A percentile compares a stretch with the other conserved stretches of the same genome.
Evolutionary conservation across 2,329 filamentous ascomycete genomes (phyloP).

Genomic region (Rhynchosporium secalis): DNA sequence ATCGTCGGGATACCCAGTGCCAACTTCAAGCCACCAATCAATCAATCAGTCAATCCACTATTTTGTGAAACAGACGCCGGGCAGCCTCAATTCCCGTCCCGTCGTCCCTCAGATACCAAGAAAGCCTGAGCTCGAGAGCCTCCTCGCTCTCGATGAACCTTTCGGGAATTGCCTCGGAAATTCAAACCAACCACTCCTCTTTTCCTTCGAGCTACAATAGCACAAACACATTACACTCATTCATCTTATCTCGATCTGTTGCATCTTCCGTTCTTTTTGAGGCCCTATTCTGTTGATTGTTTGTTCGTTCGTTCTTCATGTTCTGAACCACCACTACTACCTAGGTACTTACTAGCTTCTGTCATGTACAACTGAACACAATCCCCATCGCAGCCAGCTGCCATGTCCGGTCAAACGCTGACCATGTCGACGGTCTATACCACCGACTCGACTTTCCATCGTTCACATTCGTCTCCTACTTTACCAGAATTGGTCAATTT

Average conservation of each 20-base stretch:
- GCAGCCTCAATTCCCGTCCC: slow-evolving; percentile 7
- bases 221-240: slow-evolving; percentile 9
- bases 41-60: background rate
- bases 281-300: slow-evolving; percentile 29
- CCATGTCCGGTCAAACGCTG: slow-evolving; percentile 37
- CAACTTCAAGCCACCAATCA: slow-evolving; percentile 12
- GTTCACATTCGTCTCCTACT: slow-evolving; percentile 40
- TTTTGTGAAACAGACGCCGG: slow-evolving; percentile 23
- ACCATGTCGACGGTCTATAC: slow-evolving; percentile 38
- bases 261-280: slow-evolving; percentile 16
- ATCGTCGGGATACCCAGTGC: slow-evolving; percentile 5
- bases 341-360: slow-evolving; percentile 14
- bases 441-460: slow-evolving; percentile 34
- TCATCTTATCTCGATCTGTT: slow-evolving; percentile 1
- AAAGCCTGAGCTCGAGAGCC: background rate
- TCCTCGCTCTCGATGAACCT: slow-evolving; percentile 1
- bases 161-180: slow-evolving; percentile 6
- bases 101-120: background rate
- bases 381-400: slow-evolving; percentile 29
- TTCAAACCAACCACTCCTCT: slow-evolving; percentile 1
- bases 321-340: slow-evolving; percentile 4
- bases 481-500: slow-evolving; percentile 35
- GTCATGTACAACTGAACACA: slow-evolving; percentile 33
- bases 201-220: background rate
- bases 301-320: slow-evolving; percentile 20